Base-by-base conservation (phyloP, 73 alveolate species). In the Tetrahymena elliotti region DNA sequence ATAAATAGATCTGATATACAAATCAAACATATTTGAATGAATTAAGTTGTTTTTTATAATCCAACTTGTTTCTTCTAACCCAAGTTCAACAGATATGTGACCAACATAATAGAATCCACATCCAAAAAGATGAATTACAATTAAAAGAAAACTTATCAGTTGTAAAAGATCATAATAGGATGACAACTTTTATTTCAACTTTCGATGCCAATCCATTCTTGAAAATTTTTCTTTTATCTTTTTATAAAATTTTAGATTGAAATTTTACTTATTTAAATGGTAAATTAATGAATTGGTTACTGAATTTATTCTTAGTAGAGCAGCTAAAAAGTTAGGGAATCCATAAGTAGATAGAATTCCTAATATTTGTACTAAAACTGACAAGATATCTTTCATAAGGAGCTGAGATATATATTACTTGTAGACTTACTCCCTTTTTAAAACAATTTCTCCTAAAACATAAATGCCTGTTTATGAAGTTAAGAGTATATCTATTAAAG, bases 1-100 rank as follows among this genome's bases (percentile, higher is more conserved):
- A 94, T 97, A 97, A 8, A 97, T 38, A 0, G 97, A 35, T 12
- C 96, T 33, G 0, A 97, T n/a, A 83, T 97, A 97, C 9, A 8
- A 41, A 11, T 24, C 35, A 4, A 84, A 52, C 15, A 38, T 84
- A 18, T 39, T 53, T 18, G 8, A 38, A n/a, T 84, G 84, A 15
- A 10, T 22, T 35, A 94, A 7, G 10, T 93, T 93, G 12, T 34
- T 12, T 34, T 8, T n/a, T 3, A 12, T 39, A 8, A 96, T 53
- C 96, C 97, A 94, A 41, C 22, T 41, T 24, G 31, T 84, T 0
- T 94, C 94, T 16, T 92, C 18, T 0, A 11, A 16, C 7, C 84
- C 93, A 47, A 20, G 20, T 40, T 35, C 93, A 15, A 33, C 39
- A 53, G 93, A 47, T 22, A 83, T 15, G 16, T 35, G 37, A 13